Base-by-base conservation (phyloP, 768 basidiomycete genomes). In the Boletus sp. region DNA sequence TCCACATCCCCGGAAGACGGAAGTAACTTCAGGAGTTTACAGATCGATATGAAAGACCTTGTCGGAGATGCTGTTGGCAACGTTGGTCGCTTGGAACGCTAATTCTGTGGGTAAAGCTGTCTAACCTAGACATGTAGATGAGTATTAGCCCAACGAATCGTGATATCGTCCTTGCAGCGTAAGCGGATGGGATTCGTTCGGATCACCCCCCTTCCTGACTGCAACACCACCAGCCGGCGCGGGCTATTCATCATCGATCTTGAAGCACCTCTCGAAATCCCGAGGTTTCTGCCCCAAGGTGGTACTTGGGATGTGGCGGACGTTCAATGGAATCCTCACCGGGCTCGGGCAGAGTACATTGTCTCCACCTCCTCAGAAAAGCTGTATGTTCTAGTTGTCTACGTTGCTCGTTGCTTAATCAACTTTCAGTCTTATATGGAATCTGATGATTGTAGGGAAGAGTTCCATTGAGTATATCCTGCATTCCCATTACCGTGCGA, bases 181-280 rank as follows among this genome's bases (percentile, higher is more conserved):
- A 73, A 61, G 85, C 72, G 42, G 44, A 27, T 27, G 1, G 13
- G 1, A 1, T 23, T 41, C 46, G 33, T 9, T 41, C 25, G 1
- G 2, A 14, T 15, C 25, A 3, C 17, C 11, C 45, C 34, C 17
- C 25, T 27, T 32, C 25, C 42, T 57, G 40, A 57, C 19, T 7
- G 1, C 44, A 17, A 34, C 38, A 41, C 23, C 7, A 37, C 8
- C 64, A 85, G 84, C 19, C 87, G 95, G 5, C 85, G 93, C 53
- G 96, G 96, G 0, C 78, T 99, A 15, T 98, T 90, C 68, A 93
- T 98, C 53, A 90, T 99, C 56, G 97, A 98, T 75, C 79, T 99
- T 15, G 87, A 93, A 56, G 82, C 88, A 13, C 92, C 93, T 1
- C 77, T 90, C 17, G 85, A 90, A 58, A 81, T 93, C 0, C 97